Percentiles rank a stretch among this genome's conserved stretches.
phyloP scores from a whole-genome alignment of 352 stramenopile genomes.

The Phytopythium litorale region DNA sequence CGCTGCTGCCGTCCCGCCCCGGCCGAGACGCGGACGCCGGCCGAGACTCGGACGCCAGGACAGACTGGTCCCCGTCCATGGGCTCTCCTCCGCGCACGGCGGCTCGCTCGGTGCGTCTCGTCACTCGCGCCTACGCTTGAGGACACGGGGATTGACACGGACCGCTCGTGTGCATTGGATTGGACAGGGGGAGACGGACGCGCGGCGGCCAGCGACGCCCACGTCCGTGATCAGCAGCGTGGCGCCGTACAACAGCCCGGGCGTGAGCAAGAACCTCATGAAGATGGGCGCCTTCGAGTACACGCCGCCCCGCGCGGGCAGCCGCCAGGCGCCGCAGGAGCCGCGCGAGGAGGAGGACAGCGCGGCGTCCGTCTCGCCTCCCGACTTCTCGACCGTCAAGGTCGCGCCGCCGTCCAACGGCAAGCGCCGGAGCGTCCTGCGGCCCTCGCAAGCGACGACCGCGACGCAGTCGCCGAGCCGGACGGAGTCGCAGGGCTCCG shows the following conservation, averaged over 20 bases:
- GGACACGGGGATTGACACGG: not conserved
- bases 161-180: not conserved
- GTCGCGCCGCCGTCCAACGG: not conserved
- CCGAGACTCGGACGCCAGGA: conserved; percentile 38
- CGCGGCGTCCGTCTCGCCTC: conserved; percentile 34
- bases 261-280: conserved; percentile 77
- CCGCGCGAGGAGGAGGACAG: conserved; percentile 22
- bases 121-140: not conserved
- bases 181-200: not conserved
- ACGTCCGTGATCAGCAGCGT: conserved; percentile 76
- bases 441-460: not conserved
- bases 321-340: conserved; percentile 9
- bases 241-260: conserved; percentile 42
- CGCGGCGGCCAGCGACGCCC: conserved; percentile 38
- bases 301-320: conserved; percentile 40
- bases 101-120: conserved; percentile 35
- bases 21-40: conserved; percentile 36
- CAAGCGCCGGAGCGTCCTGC: not conserved
- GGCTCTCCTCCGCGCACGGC: conserved; percentile 49
- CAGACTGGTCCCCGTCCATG: conserved; percentile 51
- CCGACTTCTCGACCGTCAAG: conserved; percentile 54
- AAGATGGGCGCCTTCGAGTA: conserved; percentile 79
- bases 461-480: not conserved
- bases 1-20: conserved; percentile 34
- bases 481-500: conserved; percentile 4